Percentiles rank a stretch among this genome's conserved stretches.
Conservation (phyloP, 139 green algal genomes). For the Nannochloris sp. region DNA sequence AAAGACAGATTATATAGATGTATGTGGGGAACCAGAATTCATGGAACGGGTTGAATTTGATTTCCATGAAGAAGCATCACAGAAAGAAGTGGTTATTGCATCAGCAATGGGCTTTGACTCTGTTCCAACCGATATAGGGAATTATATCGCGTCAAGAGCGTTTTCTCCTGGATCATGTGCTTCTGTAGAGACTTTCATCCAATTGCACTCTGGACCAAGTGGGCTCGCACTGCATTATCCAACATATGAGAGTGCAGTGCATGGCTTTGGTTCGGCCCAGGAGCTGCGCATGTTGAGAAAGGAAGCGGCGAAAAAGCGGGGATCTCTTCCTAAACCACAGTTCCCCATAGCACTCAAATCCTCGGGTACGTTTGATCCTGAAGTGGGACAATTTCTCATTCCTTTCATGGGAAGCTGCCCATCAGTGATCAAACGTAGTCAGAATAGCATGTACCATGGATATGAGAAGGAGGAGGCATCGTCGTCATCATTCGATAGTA, state of each 20-base stretch:
- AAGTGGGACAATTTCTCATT: constrained; percentile 28
- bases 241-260: constrained; percentile 48
- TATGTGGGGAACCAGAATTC: constrained; percentile 68
- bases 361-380: constrained; percentile 9
- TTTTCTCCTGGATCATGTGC: constrained; percentile 30
- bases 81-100: constrained; percentile 29
- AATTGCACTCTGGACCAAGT: constrained; percentile 11
- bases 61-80: constrained; percentile 26
- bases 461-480: constrained; percentile 6
- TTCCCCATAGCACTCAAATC: not conserved
- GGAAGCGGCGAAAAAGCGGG: not conserved
- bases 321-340: not conserved
- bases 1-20: constrained; percentile 54
- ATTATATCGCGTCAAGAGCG: not conserved
- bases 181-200: constrained; percentile 26
- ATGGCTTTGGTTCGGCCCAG: constrained; percentile 34
- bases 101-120: constrained; percentile 54
- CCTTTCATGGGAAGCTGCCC: constrained; percentile 58
- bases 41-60: constrained; percentile 54
- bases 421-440: constrained; percentile 45
- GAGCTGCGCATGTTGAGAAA: not conserved
- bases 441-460: constrained; percentile 13
- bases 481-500: constrained; percentile 33
- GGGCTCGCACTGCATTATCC: constrained; percentile 19
- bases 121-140: constrained; percentile 30